Conservation (phyloP, 208 protist genomes). For the Wallacemonas sp. region DNA sequence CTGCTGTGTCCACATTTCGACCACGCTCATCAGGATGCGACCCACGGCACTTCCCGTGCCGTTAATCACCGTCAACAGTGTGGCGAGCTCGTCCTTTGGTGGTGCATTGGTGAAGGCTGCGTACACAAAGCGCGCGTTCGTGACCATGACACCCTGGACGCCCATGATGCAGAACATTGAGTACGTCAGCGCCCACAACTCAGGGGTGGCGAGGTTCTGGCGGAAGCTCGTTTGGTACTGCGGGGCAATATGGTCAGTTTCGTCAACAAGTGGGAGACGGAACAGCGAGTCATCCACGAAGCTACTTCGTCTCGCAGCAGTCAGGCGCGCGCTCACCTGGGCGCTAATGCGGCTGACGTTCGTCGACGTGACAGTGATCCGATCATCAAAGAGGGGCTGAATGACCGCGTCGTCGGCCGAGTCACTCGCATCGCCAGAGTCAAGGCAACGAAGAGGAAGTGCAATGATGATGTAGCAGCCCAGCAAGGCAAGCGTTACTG, state of each 20-base stretch:
- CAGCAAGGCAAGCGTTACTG: constrained; percentile 31
- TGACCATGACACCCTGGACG: constrained; percentile 60
- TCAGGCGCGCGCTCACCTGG: constrained; percentile 9
- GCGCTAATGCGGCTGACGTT: constrained; percentile 5
- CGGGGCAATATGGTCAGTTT: constrained; percentile 54
- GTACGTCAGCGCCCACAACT: constrained; percentile 59
- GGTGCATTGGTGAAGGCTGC: constrained; percentile 37
- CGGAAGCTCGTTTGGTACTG: constrained; percentile 71
- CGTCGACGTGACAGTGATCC: neutral
- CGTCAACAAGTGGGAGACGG: constrained; percentile 20
- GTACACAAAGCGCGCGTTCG: constrained; percentile 79
- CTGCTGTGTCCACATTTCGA: constrained; percentile 69
- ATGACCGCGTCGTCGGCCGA: constrained; percentile 14
- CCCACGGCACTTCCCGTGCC: constrained; percentile 70
- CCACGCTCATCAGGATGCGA: constrained; percentile 56
- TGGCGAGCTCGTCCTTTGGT: constrained; percentile 38
- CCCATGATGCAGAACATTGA: constrained; percentile 58
- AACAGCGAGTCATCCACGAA: constrained; percentile 35
- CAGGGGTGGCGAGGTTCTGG: constrained; percentile 35
- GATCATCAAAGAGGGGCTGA: constrained; percentile 12
- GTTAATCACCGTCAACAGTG: constrained; percentile 61
- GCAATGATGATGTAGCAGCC: constrained; percentile 42
- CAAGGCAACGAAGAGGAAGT: constrained; percentile 46
- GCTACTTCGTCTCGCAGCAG: constrained; percentile 21
- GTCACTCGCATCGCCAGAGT: constrained; percentile 22